Evolutionary conservation across 192 early-diverging fungal species (phyloP).

Genomic region (Kickxella alabastrina): DNA sequence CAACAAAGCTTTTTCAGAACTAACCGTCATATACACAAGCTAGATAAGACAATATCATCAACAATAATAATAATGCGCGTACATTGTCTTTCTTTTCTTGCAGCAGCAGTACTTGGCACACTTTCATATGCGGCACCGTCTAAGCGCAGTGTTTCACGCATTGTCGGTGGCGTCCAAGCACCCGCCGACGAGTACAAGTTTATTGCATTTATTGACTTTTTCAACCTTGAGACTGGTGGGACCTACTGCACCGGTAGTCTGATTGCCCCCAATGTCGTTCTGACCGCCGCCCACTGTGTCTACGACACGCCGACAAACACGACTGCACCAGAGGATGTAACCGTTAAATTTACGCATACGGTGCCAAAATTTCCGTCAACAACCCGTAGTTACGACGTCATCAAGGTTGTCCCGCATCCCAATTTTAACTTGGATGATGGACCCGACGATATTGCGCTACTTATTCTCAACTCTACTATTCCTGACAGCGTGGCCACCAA

Average conservation of each 20-base stretch:
- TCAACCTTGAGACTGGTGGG: conserved; percentile 4
- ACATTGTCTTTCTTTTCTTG: too few species aligned
- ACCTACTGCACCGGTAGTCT: conserved; percentile 42
- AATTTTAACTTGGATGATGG: conserved; percentile 18
- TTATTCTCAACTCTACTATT: conserved; percentile 22
- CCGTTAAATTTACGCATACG: conserved; percentile 22
- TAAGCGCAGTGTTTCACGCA: conserved; percentile 23
- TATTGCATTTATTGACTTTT: conserved; percentile 26
- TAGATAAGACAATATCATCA: too few species aligned
- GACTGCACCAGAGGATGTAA: conserved; percentile 14
- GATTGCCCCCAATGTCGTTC: conserved; percentile 41
- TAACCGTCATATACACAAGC: too few species aligned
- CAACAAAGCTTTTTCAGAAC: too few species aligned
- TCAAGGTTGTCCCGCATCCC: conserved; percentile 21
- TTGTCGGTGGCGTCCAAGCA: conserved; percentile 37
- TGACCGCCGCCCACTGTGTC: conserved; percentile 50
- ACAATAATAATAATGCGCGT: too few species aligned
- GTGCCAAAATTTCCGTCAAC: conserved; percentile 11
- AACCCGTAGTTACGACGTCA: conserved; percentile 21
- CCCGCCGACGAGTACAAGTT: conserved; percentile 21
- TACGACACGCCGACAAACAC: conserved; percentile 1
- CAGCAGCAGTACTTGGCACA: too few species aligned
- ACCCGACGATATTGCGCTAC: conserved; percentile 35
- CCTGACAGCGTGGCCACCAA: conserved; percentile 4
- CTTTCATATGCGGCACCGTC: too few species aligned